A percentile compares a stretch with the other conserved stretches of the same genome.
phyloP scores from a whole-genome alignment of 2,329 filamentous ascomycete species.

The Plenodomus tracheiphilus region DNA sequence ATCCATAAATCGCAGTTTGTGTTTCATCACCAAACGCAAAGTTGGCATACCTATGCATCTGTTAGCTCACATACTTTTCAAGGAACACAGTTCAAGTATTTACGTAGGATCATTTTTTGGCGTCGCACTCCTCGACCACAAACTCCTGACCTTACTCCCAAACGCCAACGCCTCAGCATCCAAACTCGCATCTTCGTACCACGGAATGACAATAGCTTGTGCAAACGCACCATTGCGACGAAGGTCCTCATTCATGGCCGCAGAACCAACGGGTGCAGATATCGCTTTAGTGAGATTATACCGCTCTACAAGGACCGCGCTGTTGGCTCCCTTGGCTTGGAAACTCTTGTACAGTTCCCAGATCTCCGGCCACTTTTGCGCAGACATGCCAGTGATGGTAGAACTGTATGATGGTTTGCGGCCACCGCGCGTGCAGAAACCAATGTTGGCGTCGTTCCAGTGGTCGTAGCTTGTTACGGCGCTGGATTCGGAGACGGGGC shows the following conservation, averaged over 20 bases:
- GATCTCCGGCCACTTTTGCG: constrained; percentile 44
- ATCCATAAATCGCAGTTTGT: constrained; percentile 26
- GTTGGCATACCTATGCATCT: constrained; percentile 27
- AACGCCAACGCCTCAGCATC: constrained; percentile 43
- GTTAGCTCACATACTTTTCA: not conserved
- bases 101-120: constrained; percentile 24
- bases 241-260: constrained; percentile 35
- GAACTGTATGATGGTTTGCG: constrained; percentile 48
- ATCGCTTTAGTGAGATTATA: constrained; percentile 43
- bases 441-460: constrained; percentile 47
- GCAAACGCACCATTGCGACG: constrained; percentile 37
- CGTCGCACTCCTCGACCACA: constrained; percentile 24
- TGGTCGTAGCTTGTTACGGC: constrained; percentile 39
- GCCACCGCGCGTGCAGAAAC: constrained; percentile 43
- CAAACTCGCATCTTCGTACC: constrained; percentile 44
- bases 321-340: constrained; percentile 39
- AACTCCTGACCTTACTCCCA: constrained; percentile 34
- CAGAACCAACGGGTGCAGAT: constrained; percentile 14
- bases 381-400: constrained; percentile 39
- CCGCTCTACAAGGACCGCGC: constrained; percentile 39
- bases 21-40: constrained; percentile 33
- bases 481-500: constrained; percentile 22
- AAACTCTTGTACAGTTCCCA: constrained; percentile 47
- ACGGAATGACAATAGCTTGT: constrained; percentile 46
- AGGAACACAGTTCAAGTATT: not conserved